Evolutionary conservation across 1,139 yeast genomes (phyloP), one percentile per base, ranked within the genome.

Genomic region (Debaryomyces subglobosus): DNA sequence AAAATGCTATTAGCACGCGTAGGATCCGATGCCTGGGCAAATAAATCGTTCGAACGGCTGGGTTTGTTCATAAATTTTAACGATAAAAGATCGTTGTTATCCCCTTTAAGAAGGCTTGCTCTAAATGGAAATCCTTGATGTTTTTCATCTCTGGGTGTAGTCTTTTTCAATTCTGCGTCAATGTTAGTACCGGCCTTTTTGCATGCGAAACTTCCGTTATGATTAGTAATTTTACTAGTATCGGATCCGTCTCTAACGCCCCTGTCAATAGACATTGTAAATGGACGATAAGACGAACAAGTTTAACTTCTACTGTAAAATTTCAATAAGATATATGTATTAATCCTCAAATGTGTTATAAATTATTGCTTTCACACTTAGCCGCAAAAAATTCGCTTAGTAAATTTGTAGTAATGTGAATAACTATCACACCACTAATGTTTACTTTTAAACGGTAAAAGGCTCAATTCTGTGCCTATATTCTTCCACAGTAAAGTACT

Each of bases 21-120:
- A 13, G 68, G 71, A 52, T 71, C 77, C 45, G 61, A 55, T 1
- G 75, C 71, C 51, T 66, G 63, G 3, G 63, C 63, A 41, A 71
- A 62, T 49, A 68, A 63, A 44, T 63, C 68, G 21, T 55, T 55
- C 16, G 77, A 61, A 40, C 80, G 57, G 35, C 72, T 60, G 6
- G 80, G 80, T 54, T 70, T 73, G 54, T 73, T 78, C 53, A 75
- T 69, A 54, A 71, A 70, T 46, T 66, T 63, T 60, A 75, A 63
- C 5, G 77, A 71, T 36, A 73, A 57, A 10, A 74, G 72, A 43
- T 41, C 39, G 12, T 25, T 39, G 15, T 36, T 21, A 8, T 23
- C 36, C n/a, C 13, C 33, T 15, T 25, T 13, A 10, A 30, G 21
- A 21, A 35, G 38, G 27, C 13, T 40, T 5, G 36, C 27, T 15